Conservation (phyloP, 1,284 basidiomycete genomes). For the Boletus sp. region DNA sequence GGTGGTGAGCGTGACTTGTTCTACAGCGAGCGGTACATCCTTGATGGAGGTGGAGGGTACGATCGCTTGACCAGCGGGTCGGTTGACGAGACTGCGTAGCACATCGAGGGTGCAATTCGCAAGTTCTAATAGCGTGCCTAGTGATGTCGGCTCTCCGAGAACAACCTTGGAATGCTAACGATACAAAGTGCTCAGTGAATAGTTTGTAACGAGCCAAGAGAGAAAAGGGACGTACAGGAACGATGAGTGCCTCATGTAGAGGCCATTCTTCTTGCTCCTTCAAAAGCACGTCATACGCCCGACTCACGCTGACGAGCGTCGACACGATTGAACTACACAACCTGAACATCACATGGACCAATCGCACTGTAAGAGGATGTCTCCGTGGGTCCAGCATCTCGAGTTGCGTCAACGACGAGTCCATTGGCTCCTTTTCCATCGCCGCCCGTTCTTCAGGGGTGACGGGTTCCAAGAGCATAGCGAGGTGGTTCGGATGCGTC, state of each 20-base stretch:
- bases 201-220: not conserved
- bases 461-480: constrained; percentile 80
- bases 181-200: not conserved
- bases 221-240: constrained; percentile 62
- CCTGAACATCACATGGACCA: constrained; percentile 71
- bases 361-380: constrained; percentile 68
- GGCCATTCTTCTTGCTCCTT: constrained; percentile 74
- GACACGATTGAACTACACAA: constrained; percentile 71
- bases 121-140: constrained; percentile 79
- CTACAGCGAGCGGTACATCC: constrained; percentile 57
- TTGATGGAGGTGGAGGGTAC: constrained; percentile 43
- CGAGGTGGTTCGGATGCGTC: constrained; percentile 87
- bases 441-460: constrained; percentile 72
- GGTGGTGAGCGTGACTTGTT: constrained; percentile 54
- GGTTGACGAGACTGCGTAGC: constrained; percentile 60
- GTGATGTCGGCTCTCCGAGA: constrained; percentile 73
- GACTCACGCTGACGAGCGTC: constrained; percentile 72
- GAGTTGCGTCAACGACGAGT: constrained; percentile 41
- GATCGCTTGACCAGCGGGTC: constrained; percentile 57
- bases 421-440: constrained; percentile 60
- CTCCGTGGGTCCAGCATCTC: constrained; percentile 63
- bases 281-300: constrained; percentile 68
- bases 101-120: constrained; percentile 74
- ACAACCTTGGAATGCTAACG: constrained; percentile 79
- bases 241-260: constrained; percentile 63